Evolutionary conservation across 352 stramenopile species (phyloP), one percentile per base, ranked within the genome.

Genomic region (Phytophthora tentaculata): DNA sequence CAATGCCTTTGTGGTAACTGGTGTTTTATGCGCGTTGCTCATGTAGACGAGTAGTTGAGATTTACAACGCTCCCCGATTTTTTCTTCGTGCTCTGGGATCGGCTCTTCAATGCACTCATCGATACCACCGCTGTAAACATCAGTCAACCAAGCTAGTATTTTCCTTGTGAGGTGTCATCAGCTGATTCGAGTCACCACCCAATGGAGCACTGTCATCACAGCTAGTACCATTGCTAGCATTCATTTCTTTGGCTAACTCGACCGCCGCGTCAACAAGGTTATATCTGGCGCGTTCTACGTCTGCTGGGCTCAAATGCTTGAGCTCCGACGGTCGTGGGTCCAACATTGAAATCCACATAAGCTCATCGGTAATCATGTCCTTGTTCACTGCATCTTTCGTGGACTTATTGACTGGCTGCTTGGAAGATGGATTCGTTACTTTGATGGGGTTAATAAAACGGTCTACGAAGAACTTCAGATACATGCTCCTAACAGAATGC

Each of bases 251-350:
- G 7, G 8, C 32, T 14, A 39, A 16, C 10, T 39, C 10, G 10
- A 39, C 32, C 7, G 32, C 32, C 2, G 32, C 32, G 7, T 39
- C 32, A 16, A 16, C 14, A 14, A 39, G 6, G 14, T 2, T 39
- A 14, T 10, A 14, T 39, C 7, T 39, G 6, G 32, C 32, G 32
- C 32, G 32, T 3, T 39, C 1, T 14, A 9, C 32, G 2, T 39
- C 32, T 16, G 7, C 32, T 16, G 7, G 6, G 10, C 32, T 39
- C 10, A 39, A 39, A 14, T 39, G 32, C 32, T 39, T 39, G 5
- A 39, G 32, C 19, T 20, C 43, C 8, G 14, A 43, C 32, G 54
- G 29, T 5, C 54, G 13, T 20, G 54, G 54, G 26, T 61, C 54
- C 26, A 53, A 14, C 16, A 16, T 22, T 8, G 53, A 44, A 52